Conservation (phyloP, 2,329 filamentous ascomycete species). For the Aspergillus quadricinctus region DNA sequence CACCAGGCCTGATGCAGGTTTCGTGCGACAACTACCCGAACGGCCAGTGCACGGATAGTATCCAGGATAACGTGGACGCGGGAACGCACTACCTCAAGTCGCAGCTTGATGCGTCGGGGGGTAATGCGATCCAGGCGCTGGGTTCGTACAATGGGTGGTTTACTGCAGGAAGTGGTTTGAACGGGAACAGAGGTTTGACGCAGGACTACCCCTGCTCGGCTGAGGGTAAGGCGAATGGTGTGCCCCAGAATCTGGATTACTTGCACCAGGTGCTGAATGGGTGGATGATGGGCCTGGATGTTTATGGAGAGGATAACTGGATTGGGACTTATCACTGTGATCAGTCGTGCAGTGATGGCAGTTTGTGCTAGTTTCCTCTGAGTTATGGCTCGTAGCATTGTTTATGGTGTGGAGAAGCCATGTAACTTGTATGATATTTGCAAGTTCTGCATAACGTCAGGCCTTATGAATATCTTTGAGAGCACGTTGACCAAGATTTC, state of each 20-base stretch:
- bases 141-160: background rate
- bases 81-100: background rate
- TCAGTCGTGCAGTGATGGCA: background rate
- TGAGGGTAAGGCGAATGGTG: background rate
- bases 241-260: background rate
- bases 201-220: background rate
- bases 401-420: too few species aligned
- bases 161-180: background rate
- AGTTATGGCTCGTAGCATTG: too few species aligned
- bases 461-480: too few species aligned
- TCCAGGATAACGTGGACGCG: background rate
- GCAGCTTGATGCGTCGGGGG: background rate
- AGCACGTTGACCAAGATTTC: too few species aligned
- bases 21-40: background rate
- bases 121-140: background rate
- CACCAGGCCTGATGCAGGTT: background rate
- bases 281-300: background rate
- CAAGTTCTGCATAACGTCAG: too few species aligned
- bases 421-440: too few species aligned
- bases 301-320: background rate
- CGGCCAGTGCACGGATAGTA: background rate
- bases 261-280: background rate
- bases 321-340: background rate
- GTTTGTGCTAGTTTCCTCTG: background rate
- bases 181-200: background rate